Percentiles rank a stretch among this genome's conserved stretches.
Conservation (phyloP, 352 stramenopile species). For the Stramenopiles sp. region DNA sequence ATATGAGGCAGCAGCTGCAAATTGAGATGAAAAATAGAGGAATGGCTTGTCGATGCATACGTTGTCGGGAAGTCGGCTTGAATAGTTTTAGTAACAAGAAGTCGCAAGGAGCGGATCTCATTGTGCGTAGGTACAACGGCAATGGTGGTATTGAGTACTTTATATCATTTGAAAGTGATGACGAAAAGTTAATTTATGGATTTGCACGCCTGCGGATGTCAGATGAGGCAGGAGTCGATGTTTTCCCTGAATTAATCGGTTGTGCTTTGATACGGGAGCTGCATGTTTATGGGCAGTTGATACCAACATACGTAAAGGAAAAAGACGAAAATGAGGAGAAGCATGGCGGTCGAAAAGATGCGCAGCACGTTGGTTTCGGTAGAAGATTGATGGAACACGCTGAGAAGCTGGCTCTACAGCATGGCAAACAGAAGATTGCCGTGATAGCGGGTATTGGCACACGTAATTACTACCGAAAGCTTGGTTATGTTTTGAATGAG, state of each 20-base stretch:
- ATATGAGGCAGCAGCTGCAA: slow-evolving; percentile 62
- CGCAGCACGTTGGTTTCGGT: slow-evolving; percentile 63
- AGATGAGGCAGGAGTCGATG: slow-evolving; percentile 31
- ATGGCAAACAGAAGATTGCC: slow-evolving; percentile 51
- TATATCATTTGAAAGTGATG: slow-evolving; percentile 66
- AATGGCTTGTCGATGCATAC: slow-evolving; percentile 58
- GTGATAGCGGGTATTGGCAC: slow-evolving; percentile 69
- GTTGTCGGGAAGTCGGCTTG: slow-evolving; percentile 66
- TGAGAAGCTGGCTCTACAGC: slow-evolving; percentile 42
- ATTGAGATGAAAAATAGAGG: slow-evolving; percentile 49
- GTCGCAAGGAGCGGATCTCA: slow-evolving; percentile 38
- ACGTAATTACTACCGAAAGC: slow-evolving; percentile 55
- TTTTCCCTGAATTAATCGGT: slow-evolving; percentile 44
- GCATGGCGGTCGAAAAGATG: slow-evolving; percentile 31
- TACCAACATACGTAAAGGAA: slow-evolving; percentile 25
- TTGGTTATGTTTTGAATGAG: neutral
- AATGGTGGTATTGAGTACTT: slow-evolving; percentile 69
- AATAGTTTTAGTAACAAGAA: slow-evolving; percentile 51
- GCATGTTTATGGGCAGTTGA: slow-evolving; percentile 66
- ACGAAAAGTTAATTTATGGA: slow-evolving; percentile 63
- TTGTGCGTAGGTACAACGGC: slow-evolving; percentile 52
- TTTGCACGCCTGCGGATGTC: slow-evolving; percentile 62
- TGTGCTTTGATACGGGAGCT: slow-evolving; percentile 61
- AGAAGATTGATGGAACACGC: slow-evolving; percentile 56
- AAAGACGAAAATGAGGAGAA: slow-evolving; percentile 28